Percentiles rank a stretch among this genome's conserved stretches.
phyloP scores from a whole-genome alignment of 2,329 filamentous ascomycete species.

The Paecilomyces formosus region DNA sequence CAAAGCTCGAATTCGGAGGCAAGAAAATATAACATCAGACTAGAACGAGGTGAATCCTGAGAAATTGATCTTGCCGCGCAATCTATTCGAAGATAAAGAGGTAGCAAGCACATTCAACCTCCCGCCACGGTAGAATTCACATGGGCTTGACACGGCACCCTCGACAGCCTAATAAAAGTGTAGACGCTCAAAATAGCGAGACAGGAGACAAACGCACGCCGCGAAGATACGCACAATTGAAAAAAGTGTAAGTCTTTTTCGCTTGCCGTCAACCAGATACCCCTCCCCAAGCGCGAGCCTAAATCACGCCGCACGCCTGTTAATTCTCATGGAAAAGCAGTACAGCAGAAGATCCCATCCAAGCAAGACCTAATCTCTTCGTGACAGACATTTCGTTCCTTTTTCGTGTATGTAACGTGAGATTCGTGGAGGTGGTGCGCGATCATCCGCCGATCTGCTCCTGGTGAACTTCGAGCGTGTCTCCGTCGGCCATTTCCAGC shows the following conservation, averaged over 20 bases:
- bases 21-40: neutral
- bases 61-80: neutral
- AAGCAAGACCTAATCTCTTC: slow-evolving; percentile 9
- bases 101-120: neutral
- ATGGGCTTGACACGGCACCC: neutral
- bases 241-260: neutral
- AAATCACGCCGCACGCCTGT: neutral
- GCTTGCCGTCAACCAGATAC: neutral
- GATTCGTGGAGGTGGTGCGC: neutral
- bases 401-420: neutral
- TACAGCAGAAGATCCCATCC: neutral
- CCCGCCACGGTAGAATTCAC: neutral
- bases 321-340: neutral
- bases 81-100: neutral
- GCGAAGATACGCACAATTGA: neutral
- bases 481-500: slow-evolving; percentile 96
- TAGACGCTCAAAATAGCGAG: neutral
- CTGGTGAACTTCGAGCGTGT: slow-evolving; percentile 94
- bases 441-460: slow-evolving; percentile 80
- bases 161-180: neutral
- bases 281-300: neutral
- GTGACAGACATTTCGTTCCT: neutral
- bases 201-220: neutral
- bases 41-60: neutral
- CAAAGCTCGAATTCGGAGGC: neutral